Percentiles rank a stretch among this genome's conserved stretches.
phyloP scores from a whole-genome alignment of 2,329 filamentous ascomycete species.

The Penicillium sp. region DNA sequence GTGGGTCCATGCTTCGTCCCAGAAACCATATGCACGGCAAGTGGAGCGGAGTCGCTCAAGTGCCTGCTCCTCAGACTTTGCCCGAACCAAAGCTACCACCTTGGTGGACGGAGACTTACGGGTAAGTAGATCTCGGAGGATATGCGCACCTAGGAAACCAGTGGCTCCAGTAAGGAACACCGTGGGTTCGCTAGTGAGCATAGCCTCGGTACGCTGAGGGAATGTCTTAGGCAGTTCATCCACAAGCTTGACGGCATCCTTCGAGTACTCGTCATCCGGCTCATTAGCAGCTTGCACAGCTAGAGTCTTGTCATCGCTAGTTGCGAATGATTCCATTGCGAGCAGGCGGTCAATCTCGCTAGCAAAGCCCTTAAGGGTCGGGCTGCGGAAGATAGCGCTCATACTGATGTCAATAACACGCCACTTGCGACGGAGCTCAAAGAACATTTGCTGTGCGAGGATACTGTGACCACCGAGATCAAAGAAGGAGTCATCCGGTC shows the following conservation, averaged over 20 bases:
- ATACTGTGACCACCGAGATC: constrained; percentile 79
- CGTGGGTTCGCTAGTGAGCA: constrained; percentile 49
- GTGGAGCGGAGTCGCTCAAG: constrained; percentile 66
- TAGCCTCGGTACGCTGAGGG: constrained; percentile 33
- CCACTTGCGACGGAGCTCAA: constrained; percentile 65
- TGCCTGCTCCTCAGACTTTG: constrained; percentile 60
- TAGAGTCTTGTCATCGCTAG: constrained; percentile 41
- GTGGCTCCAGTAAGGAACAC: constrained; percentile 87
- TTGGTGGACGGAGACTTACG: constrained; percentile 56
- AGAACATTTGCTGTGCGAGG: constrained; percentile 76
- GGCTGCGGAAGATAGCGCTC: constrained; percentile 67
- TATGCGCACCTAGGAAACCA: constrained; percentile 81
- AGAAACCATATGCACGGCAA: constrained; percentile 75
- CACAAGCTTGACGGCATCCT: constrained; percentile 51
- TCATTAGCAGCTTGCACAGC: constrained; percentile 44
- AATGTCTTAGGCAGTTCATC: constrained; percentile 51
- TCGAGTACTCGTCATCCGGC: constrained; percentile 50
- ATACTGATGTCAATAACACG: constrained; percentile 67
- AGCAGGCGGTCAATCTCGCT: constrained; percentile 55
- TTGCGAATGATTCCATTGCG: constrained; percentile 49
- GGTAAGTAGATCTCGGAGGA: constrained; percentile 72
- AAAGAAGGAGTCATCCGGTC: constrained; percentile 67
- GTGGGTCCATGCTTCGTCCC: constrained; percentile 63
- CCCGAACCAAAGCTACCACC: constrained; percentile 74
- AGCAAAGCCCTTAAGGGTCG: constrained; percentile 60